A percentile compares a stretch with the other conserved stretches of the same genome.
Evolutionary conservation across 306 rosid genomes (phyloP).

Genomic region (Cyclanthera cordifolia): DNA sequence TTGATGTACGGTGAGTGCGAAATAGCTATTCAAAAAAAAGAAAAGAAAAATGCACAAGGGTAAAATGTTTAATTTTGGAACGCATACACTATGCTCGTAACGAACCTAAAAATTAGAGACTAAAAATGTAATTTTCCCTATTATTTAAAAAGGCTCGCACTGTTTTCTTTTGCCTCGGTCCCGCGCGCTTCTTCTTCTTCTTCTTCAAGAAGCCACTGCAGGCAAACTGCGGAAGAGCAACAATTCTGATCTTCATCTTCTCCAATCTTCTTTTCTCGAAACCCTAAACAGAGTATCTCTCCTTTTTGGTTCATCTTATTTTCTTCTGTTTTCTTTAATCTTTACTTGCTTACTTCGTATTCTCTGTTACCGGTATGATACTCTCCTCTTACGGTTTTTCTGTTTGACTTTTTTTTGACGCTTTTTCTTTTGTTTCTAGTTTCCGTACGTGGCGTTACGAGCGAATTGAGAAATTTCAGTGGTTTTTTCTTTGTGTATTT

Average conservation of each 20-base stretch:
- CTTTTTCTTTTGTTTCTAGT: background rate
- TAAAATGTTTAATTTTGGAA: no score
- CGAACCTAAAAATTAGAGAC: no score
- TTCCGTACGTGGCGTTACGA: background rate
- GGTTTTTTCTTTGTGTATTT: background rate
- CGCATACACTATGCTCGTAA: no score
- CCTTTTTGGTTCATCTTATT: constrained; percentile 7
- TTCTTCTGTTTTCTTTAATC: background rate
- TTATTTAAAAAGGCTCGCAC: background rate
- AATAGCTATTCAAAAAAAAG: no score
- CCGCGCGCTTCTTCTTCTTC: constrained; percentile 10
- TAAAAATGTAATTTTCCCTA: no score
- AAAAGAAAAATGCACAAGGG: no score
- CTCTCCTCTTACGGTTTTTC: background rate
- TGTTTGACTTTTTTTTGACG: constrained; percentile 4
- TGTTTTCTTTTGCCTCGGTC: background rate
- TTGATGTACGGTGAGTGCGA: no score
- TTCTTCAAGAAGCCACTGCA: background rate
- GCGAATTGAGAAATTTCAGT: background rate
- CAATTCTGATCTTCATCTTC: background rate
- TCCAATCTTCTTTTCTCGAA: background rate
- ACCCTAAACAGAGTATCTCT: background rate
- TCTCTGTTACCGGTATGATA: background rate
- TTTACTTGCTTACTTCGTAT: background rate
- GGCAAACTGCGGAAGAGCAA: background rate